Evolutionary conservation across 2,329 filamentous ascomycete species (phyloP).

Genomic region (Coniochaeta hoffmannii): DNA sequence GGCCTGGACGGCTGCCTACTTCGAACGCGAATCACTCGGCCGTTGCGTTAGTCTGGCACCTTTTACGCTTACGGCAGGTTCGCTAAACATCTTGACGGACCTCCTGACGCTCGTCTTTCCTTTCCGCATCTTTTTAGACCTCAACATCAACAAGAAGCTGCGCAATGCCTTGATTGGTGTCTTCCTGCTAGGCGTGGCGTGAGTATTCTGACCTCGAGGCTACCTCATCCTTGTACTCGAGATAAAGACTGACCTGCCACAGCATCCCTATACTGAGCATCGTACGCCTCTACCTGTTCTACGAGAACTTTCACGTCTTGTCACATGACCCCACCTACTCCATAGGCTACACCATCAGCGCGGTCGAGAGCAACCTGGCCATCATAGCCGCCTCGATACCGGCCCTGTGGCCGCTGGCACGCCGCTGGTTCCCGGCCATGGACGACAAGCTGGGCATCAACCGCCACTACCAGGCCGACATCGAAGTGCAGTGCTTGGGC

Average conservation of each 20-base stretch:
- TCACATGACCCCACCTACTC: constrained; percentile 18
- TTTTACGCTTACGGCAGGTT: constrained; percentile 17
- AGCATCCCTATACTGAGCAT: constrained; percentile 25
- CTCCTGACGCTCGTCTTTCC: constrained; percentile 25
- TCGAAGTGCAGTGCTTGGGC: constrained; percentile 8
- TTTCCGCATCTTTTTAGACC: constrained; percentile 29
- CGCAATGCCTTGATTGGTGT: constrained; percentile 31
- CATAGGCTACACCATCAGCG: constrained; percentile 22
- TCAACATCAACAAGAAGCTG: constrained; percentile 29
- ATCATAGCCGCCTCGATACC: constrained; percentile 29
- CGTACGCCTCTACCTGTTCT: constrained; percentile 23
- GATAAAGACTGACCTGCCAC: background rate
- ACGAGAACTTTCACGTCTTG: constrained; percentile 15
- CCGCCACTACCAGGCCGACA: constrained; percentile 12
- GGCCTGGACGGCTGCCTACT: background rate
- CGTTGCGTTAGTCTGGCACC: constrained; percentile 18
- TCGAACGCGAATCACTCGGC: background rate
- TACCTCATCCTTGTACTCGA: no score
- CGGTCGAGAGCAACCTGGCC: constrained; percentile 27
- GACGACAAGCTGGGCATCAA: constrained; percentile 19
- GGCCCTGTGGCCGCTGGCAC: constrained; percentile 24
- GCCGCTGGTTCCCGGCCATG: constrained; percentile 24
- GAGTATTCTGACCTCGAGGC: no score
- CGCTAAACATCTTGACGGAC: constrained; percentile 24
- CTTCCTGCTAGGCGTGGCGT: constrained; percentile 29